Evolutionary conservation across 305 asterid species (phyloP), one percentile per base, ranked within the genome.

Genomic region (Andrographis paniculata): DNA sequence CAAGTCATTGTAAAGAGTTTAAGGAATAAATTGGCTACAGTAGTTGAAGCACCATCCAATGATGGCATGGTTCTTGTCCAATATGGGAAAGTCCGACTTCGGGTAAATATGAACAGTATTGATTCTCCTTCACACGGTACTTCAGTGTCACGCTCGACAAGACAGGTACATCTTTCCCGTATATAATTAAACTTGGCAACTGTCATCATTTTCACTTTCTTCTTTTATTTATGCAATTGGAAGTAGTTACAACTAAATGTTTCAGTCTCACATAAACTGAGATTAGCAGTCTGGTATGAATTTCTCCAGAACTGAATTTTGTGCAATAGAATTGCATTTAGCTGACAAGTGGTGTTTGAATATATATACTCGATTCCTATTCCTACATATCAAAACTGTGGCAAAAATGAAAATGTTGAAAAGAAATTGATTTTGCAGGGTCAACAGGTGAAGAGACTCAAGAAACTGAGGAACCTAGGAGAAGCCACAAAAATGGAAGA

Each of bases 1-100:
- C 63, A 64, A 69, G 88, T 86, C 42, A 52, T 35, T 55, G 60
- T 85, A 60, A 78, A 73, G 62, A 75, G 70, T 40, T 72, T 86
- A 52, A 89, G 99, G 52, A 77, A 68, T 59, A 91, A 77, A 67
- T 45, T 75, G 66, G 96, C 89, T 53, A 80, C 94, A 18, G 88
- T 86, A 20, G 80, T 79, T 58, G 96, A 91, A 78, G 73, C 75
- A 44, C 80, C 93, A 24, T 72, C 76, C 35, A 84, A 70, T 53
- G 96, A 86, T 68, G 76, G 66, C 61, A 71, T 77, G 43, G 73
- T 79, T 62, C 83, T 91, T 56, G 88, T 91, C 55, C 94, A 75
- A 59, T 83, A 74, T 55, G 99, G 99, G 45, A 91, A 80, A 71
- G 71, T 91, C 50, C 73, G 73, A 59, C 76, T 71, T 55, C 89